These are phyloP conservation scores for Ophiostoma ulmi DNA, from an alignment of 2,329 filamentous ascomycete species.

Conservation along the genomic window DNA sequence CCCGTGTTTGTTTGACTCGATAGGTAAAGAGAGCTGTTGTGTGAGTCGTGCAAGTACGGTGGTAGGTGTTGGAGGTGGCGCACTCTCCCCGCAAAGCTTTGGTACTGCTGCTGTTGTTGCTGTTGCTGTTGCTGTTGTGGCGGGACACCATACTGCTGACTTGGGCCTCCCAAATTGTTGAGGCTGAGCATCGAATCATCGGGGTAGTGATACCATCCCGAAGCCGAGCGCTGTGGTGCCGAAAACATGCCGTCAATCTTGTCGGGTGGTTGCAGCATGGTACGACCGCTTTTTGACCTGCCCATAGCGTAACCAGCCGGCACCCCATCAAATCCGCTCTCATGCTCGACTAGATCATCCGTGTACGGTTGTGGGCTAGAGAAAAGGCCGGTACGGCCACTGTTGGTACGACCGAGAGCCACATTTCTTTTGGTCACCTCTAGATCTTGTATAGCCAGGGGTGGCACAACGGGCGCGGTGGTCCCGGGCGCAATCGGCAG, in stretches of 20 bases:
- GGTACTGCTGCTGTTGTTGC: not conserved
- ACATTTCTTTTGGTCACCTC: not conserved
- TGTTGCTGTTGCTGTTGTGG: not conserved
- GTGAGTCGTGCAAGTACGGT: conserved; percentile 56
- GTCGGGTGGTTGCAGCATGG: conserved; percentile 64
- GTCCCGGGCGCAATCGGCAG: not conserved
- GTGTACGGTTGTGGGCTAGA: not conserved
- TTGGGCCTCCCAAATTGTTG: conserved; percentile 31
- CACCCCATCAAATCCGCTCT: not conserved
- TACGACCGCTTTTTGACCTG: conserved; percentile 43
- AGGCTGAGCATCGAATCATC: conserved; percentile 61
- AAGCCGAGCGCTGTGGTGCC: conserved; percentile 60
- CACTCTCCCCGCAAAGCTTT: not conserved
- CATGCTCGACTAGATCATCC: not conserved
- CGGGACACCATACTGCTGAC: conserved; percentile 33
- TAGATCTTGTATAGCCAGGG: not conserved
- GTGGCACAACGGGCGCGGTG: not conserved
- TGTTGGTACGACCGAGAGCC: not conserved
- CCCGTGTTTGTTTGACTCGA: conserved; percentile 40
- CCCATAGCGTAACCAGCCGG: conserved; percentile 32
- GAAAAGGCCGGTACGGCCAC: not conserved
- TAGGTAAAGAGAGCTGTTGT: conserved; percentile 59
- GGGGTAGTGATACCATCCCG: conserved; percentile 63
- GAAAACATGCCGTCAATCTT: conserved; percentile 75
- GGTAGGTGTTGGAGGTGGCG: conserved; percentile 26